Evolutionary conservation across 495 filamentous ascomycete species (phyloP).

Genomic region (Penicillium canescens): DNA sequence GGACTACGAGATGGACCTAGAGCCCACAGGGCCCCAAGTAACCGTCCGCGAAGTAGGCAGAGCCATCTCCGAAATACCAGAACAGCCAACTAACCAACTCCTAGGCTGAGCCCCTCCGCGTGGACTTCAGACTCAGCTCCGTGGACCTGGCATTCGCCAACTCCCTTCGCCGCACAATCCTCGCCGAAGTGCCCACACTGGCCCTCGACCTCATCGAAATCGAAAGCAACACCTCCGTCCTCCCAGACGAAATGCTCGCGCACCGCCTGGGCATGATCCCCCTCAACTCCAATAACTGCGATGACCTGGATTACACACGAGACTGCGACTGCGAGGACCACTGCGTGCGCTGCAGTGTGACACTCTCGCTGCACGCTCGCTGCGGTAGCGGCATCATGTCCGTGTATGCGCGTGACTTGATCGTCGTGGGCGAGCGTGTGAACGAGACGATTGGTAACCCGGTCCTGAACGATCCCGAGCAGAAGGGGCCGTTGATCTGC

Average conservation of each 20-base stretch:
- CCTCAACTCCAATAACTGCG: slow-evolving; percentile 78
- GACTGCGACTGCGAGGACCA: slow-evolving; percentile 95
- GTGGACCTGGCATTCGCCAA: slow-evolving; percentile 90
- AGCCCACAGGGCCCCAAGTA: slow-evolving; percentile 65
- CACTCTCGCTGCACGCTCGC: slow-evolving; percentile 75
- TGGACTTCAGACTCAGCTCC: slow-evolving; percentile 79
- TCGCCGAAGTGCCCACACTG: slow-evolving; percentile 92
- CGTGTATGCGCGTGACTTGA: slow-evolving; percentile 85
- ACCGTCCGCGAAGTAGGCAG: slow-evolving; percentile 66
- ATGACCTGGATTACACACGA: slow-evolving; percentile 83
- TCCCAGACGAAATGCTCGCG: slow-evolving; percentile 92
- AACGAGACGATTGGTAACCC: slow-evolving; percentile 82
- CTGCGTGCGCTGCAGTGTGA: slow-evolving; percentile 88
- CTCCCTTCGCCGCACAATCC: slow-evolving; percentile 86
- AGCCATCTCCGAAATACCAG: background rate
- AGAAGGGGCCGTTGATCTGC: slow-evolving; percentile 77
- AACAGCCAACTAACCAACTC: slow-evolving; percentile 2
- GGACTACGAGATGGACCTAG: slow-evolving; percentile 72
- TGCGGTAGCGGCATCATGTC: slow-evolving; percentile 84
- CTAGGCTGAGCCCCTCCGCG: slow-evolving; percentile 67
- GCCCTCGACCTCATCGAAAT: slow-evolving; percentile 95
- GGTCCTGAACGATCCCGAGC: slow-evolving; percentile 78
- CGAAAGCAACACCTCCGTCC: slow-evolving; percentile 87
- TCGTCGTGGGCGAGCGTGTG: slow-evolving; percentile 58
- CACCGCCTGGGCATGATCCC: slow-evolving; percentile 93